These are phyloP conservation scores for Marchantia polymorpha DNA, from an alignment of 225 moss, liverwort and hornwort genomes.

Conservation along the genomic window DNA sequence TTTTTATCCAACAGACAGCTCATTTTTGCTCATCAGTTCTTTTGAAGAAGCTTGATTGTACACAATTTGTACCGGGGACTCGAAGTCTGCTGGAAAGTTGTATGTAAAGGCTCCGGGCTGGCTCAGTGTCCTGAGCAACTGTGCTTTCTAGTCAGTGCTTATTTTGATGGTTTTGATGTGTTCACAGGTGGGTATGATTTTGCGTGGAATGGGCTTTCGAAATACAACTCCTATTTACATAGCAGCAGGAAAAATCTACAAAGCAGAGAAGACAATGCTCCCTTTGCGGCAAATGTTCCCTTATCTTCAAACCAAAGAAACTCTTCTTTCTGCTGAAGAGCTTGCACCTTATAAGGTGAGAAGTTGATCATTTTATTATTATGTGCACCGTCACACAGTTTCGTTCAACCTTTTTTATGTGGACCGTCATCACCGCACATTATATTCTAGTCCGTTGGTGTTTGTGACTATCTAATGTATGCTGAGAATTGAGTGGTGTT, in stretches of 20 bases:
- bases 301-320: slow-evolving; percentile 78
- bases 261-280: slow-evolving; percentile 67
- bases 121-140: not conserved
- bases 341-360: slow-evolving; percentile 70
- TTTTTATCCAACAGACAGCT: not conserved
- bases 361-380: not conserved
- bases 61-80: not conserved
- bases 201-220: slow-evolving; percentile 93
- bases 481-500: not conserved
- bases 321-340: slow-evolving; percentile 67
- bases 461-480: not conserved
- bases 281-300: slow-evolving; percentile 94
- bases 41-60: not conserved
- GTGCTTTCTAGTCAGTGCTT: too few relatives aligned
- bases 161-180: not conserved
- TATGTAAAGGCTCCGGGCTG: not conserved
- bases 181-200: slow-evolving; percentile 92
- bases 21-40: not conserved
- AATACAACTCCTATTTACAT: slow-evolving; percentile 84
- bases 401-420: too few relatives aligned
- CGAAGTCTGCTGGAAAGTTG: not conserved
- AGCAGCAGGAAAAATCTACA: slow-evolving; percentile 89
- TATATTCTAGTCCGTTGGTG: too few relatives aligned
- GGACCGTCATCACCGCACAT: not conserved
- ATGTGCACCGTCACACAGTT: too few relatives aligned